Conservation (phyloP, 768 basidiomycete genomes). For the Russula virescens region DNA sequence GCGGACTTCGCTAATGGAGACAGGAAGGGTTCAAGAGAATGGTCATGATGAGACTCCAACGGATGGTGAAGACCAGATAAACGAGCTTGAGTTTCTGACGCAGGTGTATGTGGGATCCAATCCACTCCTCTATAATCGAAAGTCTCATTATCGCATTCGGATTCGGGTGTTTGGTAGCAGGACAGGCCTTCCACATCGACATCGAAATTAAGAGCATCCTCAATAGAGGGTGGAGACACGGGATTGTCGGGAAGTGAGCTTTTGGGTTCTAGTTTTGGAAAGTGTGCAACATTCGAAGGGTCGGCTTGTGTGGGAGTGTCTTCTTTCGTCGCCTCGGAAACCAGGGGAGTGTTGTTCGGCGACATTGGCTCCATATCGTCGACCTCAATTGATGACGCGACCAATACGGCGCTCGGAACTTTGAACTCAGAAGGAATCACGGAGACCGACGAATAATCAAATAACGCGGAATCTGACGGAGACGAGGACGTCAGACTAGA, state of each 20-base stretch:
- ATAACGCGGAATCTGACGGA: background rate
- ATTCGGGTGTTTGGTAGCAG: background rate
- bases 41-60: background rate
- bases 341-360: background rate
- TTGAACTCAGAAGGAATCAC: background rate
- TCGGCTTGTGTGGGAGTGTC: background rate
- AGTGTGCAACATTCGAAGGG: background rate
- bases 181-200: background rate
- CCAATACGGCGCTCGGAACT: background rate
- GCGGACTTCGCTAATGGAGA: background rate
- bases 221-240: background rate
- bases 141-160: background rate
- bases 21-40: background rate
- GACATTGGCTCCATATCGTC: background rate
- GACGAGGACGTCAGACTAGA: background rate
- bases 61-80: background rate
- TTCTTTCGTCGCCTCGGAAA: background rate
- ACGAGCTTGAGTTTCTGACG: background rate
- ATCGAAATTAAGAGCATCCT: background rate
- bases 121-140: conserved; percentile 14
- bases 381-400: background rate
- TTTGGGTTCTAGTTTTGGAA: background rate
- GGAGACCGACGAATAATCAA: background rate
- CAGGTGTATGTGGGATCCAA: background rate
- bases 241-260: background rate